A percentile compares a stretch with the other conserved stretches of the same genome.
These are phyloP conservation scores for Gnetum montanum DNA, from an alignment of 75 land plant species.

Conservation along the genomic window DNA sequence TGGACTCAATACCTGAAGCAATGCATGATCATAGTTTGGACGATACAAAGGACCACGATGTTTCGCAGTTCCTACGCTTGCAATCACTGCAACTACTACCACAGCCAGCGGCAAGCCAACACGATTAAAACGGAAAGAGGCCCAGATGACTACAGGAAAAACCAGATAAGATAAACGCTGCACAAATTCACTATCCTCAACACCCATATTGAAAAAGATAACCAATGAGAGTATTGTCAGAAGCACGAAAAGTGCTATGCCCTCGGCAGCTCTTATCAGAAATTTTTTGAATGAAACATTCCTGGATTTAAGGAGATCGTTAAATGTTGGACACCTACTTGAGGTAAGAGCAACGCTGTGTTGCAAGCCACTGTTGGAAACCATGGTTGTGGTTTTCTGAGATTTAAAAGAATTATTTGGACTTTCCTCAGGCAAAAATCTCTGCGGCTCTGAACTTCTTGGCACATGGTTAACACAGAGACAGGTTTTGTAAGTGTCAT, in stretches of 20 bases:
- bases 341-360: neutral
- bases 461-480: neutral
- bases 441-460: neutral
- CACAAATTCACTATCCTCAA: conserved; percentile 13
- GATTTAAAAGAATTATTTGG: neutral
- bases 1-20: conserved; percentile 5
- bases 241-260: conserved; percentile 27
- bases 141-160: conserved; percentile 41
- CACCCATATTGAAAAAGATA: conserved; percentile 26
- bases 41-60: conserved; percentile 23
- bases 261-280: conserved; percentile 23
- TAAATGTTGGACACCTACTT: neutral
- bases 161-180: conserved; percentile 31
- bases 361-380: neutral
- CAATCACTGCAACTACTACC: conserved; percentile 36
- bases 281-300: conserved; percentile 15
- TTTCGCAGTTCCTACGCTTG: conserved; percentile 36
- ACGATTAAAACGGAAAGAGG: conserved; percentile 41
- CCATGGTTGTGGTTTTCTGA: neutral
- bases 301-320: neutral
- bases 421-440: neutral
- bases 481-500: too few relatives aligned
- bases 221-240: conserved; percentile 28
- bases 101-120: conserved; percentile 37
- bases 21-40: conserved; percentile 9